Evolutionary conservation across 2,329 filamentous ascomycete species (phyloP).

Genomic region (Metarhizium humberi): DNA sequence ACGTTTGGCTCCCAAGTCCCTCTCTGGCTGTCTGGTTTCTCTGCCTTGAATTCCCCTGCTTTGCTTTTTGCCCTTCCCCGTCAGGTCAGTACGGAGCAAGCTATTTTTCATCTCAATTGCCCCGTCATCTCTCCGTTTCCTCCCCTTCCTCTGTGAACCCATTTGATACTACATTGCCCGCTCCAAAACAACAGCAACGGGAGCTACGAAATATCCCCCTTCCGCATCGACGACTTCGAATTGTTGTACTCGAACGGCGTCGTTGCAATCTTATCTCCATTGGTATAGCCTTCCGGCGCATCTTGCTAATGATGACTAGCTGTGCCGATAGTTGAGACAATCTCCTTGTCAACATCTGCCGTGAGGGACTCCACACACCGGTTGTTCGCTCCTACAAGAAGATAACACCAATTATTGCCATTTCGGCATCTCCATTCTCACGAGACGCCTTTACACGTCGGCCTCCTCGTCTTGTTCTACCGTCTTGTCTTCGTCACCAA

Average conservation of each 20-base stretch:
- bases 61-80: neutral
- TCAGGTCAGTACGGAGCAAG: neutral
- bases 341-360: slow-evolving; percentile 3
- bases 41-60: neutral
- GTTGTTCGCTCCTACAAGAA: neutral
- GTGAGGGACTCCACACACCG: neutral
- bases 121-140: neutral
- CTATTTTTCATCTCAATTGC: neutral
- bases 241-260: neutral
- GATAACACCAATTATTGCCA: neutral
- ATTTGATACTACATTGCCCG: neutral
- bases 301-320: slow-evolving; percentile 3
- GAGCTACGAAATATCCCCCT: neutral
- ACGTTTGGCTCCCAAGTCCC: neutral
- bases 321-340: slow-evolving; percentile 6
- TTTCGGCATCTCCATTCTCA: neutral
- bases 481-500: no score
- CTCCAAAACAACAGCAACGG: neutral
- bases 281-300: neutral
- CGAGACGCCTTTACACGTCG: neutral
- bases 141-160: neutral
- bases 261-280: neutral
- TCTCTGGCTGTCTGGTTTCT: neutral
- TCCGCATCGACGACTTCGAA: neutral
- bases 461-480: neutral